These are phyloP conservation scores for Mariannaea sp. DNA, from an alignment of 2,329 filamentous ascomycete species.

Conservation along the genomic window DNA sequence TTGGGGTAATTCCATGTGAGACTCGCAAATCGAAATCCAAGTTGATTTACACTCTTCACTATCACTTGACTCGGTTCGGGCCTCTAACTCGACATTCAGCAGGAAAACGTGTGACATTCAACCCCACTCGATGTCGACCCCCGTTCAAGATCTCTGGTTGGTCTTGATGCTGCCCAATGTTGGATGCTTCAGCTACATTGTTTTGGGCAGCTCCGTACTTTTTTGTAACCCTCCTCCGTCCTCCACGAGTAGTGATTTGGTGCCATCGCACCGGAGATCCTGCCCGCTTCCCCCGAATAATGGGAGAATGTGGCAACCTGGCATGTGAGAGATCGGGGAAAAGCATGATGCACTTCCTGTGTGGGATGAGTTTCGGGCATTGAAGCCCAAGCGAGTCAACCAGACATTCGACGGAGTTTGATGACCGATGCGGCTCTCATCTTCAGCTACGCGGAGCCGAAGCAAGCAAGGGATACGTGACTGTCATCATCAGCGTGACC, in stretches of 20 bases:
- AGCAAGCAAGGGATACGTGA: slow-evolving; percentile 11
- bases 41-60: slow-evolving; percentile 4
- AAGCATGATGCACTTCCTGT: slow-evolving; percentile 2
- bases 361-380: slow-evolving; percentile 11
- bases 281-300: slow-evolving; percentile 15
- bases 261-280: slow-evolving; percentile 14
- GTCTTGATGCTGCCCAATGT: slow-evolving; percentile 8
- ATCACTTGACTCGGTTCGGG: slow-evolving; percentile 16
- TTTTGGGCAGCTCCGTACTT: slow-evolving; percentile 21
- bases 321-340: slow-evolving; percentile 22
- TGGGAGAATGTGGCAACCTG: slow-evolving; percentile 8
- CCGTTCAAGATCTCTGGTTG: slow-evolving; percentile 12
- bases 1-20: slow-evolving; percentile 5
- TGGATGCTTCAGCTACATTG: slow-evolving; percentile 13
- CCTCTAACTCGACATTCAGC: slow-evolving; percentile 13
- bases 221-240: slow-evolving; percentile 14
- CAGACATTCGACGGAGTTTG: slow-evolving; percentile 9
- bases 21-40: slow-evolving; percentile 10
- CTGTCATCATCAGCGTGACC: slow-evolving; percentile 10
- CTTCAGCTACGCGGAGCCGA: slow-evolving; percentile 3
- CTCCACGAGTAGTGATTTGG: slow-evolving; percentile 18
- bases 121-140: slow-evolving; percentile 15
- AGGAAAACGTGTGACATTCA: slow-evolving; percentile 20
- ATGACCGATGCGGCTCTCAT: slow-evolving; percentile 11
- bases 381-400: slow-evolving; percentile 18